Conservation (phyloP, 1,139 yeast genomes). For the Magnusiomyces suaveolens region DNA sequence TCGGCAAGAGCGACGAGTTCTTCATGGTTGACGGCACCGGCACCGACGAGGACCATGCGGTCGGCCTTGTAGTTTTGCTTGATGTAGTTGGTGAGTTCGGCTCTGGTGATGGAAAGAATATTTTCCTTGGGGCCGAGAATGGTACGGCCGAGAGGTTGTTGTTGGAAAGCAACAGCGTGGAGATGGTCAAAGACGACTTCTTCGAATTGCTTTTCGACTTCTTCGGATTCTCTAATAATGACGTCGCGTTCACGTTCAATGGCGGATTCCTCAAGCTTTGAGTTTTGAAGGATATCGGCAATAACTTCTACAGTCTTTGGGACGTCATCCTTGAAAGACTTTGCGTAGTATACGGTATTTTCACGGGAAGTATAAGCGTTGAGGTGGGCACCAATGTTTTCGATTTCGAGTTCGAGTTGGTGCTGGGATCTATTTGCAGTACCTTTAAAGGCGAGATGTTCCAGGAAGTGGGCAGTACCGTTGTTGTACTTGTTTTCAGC, state of each 20-base stretch:
- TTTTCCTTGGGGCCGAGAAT: conserved; percentile 89
- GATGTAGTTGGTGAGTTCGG: conserved; percentile 72
- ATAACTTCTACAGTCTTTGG: conserved; percentile 80
- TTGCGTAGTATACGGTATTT: conserved; percentile 93
- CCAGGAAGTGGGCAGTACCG: conserved; percentile 96
- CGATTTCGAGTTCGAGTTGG: conserved; percentile 83
- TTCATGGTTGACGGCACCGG: conserved; percentile 87
- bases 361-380: conserved; percentile 97
- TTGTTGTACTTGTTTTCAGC: conserved; percentile 78
- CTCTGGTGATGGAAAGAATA: conserved; percentile 66
- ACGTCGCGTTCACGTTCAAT: conserved; percentile 95
- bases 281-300: conserved; percentile 79
- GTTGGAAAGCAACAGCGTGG: conserved; percentile 83
- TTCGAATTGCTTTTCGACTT: conserved; percentile 95
- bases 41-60: conserved; percentile 93
- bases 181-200: conserved; percentile 96
- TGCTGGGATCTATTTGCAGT: conserved; percentile 75
- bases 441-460: conserved; percentile 94
- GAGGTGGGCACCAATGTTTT: conserved; percentile 90
- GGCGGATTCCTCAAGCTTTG: conserved; percentile 71
- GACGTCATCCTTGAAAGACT: conserved; percentile 69
- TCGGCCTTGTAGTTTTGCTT: conserved; percentile 86
- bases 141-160: conserved; percentile 94
- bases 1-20: conserved; percentile 69
- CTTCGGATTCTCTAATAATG: conserved; percentile 91